A percentile compares a stretch with the other conserved stretches of the same genome.
These are phyloP conservation scores for Ottelia alismoides DNA, from an alignment of 106 monocot species.

Conservation along the genomic window DNA sequence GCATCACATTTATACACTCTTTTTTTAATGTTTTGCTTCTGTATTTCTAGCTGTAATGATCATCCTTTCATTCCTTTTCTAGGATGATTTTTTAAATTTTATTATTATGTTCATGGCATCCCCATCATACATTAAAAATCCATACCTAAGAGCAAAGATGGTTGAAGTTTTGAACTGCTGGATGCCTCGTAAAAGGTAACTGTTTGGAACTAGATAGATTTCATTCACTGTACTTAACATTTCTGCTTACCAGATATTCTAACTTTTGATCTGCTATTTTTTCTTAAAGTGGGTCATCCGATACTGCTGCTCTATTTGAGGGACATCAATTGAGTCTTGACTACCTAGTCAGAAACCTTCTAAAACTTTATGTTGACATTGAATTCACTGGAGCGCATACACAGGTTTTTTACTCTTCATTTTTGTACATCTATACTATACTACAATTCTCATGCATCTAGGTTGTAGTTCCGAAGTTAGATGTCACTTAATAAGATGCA, in stretches of 20 bases:
- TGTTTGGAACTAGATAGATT: too few species aligned
- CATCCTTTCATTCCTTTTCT: background rate
- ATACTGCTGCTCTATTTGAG: conserved; percentile 79
- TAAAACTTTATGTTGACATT: conserved; percentile 97
- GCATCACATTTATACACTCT: too few species aligned
- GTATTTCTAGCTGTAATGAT: background rate
- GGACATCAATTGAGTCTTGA: conserved; percentile 87
- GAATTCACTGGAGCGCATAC: conserved; percentile 98
- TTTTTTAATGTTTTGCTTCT: background rate
- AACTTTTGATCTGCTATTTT: background rate
- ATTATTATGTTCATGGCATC: conserved; percentile 99
- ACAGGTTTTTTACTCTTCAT: conserved; percentile 40
- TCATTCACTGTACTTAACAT: too few species aligned
- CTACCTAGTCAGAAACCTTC: conserved; percentile 77
- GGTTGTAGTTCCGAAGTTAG: background rate
- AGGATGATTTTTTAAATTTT: conserved; percentile 98
- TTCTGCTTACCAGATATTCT: background rate
- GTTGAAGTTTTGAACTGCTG: conserved; percentile 98
- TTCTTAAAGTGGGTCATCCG: conserved; percentile 52
- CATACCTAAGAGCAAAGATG: conserved; percentile 95
- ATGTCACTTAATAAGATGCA: background rate
- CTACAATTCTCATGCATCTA: too few species aligned
- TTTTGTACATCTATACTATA: background rate
- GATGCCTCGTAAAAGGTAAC: conserved; percentile 82
- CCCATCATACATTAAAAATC: conserved; percentile 82